These are phyloP conservation scores for Eremothecium coryli DNA, from an alignment of 1,139 yeast species.

Conservation along the genomic window DNA sequence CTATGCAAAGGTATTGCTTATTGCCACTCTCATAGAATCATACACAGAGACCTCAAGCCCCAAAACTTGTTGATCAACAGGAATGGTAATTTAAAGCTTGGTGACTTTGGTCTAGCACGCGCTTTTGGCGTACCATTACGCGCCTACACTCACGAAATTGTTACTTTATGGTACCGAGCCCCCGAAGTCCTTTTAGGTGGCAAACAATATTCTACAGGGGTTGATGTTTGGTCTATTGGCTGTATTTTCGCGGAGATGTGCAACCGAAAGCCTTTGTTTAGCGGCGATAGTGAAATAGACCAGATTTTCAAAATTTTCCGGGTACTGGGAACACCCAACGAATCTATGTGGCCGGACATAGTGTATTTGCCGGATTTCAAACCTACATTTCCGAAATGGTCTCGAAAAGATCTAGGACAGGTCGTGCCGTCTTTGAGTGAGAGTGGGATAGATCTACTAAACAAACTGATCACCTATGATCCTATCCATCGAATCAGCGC, in stretches of 20 bases:
- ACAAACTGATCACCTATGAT: constrained; percentile 75
- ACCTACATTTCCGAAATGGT: constrained; percentile 94
- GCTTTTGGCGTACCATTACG: constrained; percentile 96
- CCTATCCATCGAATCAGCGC: constrained; percentile 94
- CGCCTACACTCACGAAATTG: constrained; percentile 96
- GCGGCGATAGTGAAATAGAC: constrained; percentile 97
- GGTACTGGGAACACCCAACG: constrained; percentile 89
- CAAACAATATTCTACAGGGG: constrained; percentile 94
- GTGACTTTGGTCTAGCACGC: constrained; percentile 95
- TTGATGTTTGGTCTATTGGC: constrained; percentile 98
- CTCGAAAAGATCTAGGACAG: constrained; percentile 57
- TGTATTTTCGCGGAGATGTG: constrained; percentile 99
- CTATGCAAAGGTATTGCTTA: constrained; percentile 85
- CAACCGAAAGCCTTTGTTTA: constrained; percentile 87
- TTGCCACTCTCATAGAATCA: constrained; percentile 90
- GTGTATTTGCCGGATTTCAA: constrained; percentile 89
- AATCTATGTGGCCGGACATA: constrained; percentile 94
- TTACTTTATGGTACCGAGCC: constrained; percentile 95
- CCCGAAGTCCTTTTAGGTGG: constrained; percentile 96
- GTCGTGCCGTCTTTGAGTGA: constrained; percentile 75
- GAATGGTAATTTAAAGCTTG: constrained; percentile 90
- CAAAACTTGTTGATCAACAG: constrained; percentile 89
- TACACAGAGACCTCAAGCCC: constrained; percentile 94
- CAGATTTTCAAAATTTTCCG: constrained; percentile 93
- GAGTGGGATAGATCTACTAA: constrained; percentile 76